Base-by-base conservation (phyloP, 2,329 filamentous ascomycete species). In the Stylonectria norvegica region DNA sequence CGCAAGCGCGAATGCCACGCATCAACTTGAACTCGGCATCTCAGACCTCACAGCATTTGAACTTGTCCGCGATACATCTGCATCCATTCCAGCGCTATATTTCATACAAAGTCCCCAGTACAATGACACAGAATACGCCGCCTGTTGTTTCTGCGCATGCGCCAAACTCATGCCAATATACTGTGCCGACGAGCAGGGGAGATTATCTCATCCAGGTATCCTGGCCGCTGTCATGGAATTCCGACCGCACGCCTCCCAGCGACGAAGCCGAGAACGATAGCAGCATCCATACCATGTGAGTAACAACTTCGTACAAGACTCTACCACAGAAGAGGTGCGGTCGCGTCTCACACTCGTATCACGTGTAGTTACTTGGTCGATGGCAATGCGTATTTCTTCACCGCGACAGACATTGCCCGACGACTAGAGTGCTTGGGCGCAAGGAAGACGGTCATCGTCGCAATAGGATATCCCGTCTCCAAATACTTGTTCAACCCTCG, bases 361-460 rank as follows among this genome's bases (percentile, higher is more conserved):
- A 7, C 12, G 0, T n/a, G 4, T 4, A 64, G 62, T 6, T 64
- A 65, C 25, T 38, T 63, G 4, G 56, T 60, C 1, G 62, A 64
- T 17, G 62, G 63, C 2, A 65, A 65, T 18, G 61, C 59, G 4
- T 61, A 62, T 31, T 63, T 65, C 47, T 55, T 58, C 36, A 58
- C 61, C 15, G 60, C 60, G 1, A 53, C 63, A 5, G 62, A 65
- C 28, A 49, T 62, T 10, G 42, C 50, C 2, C 50, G 52, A 1
- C 49, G 58, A 1, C 30, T 58, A 1, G 50, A 56, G 14, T 60
- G 55, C 20, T 45, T 51, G 15, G 50, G 59, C 40, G 45, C 46
- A 40, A 48, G 49, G 29, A 48, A 54, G 14, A 57, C 57, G 4
- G 45, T 65, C 5, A 47, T 65, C 1, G 60, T 65, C 4, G 61